Percentiles rank a stretch among this genome's conserved stretches.
Conservation (phyloP, 352 stramenopile genomes). For the Pythium volutum region DNA sequence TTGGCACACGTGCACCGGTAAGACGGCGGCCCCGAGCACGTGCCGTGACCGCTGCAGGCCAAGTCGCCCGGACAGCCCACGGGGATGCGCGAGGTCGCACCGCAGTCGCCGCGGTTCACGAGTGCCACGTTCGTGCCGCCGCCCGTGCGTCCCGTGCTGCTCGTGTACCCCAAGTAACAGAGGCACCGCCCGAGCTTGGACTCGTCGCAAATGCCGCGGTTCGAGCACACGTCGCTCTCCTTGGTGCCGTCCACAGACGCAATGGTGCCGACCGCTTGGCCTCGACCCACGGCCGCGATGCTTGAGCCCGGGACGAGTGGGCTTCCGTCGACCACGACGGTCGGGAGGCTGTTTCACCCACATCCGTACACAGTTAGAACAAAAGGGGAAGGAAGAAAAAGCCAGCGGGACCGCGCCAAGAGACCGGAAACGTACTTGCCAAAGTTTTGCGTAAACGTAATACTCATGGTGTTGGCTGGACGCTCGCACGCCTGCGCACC, state of each 20-base stretch:
- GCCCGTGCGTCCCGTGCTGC: slow-evolving; percentile 57
- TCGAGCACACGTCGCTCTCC: slow-evolving; percentile 65
- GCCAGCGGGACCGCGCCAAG: no score
- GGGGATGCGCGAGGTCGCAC: slow-evolving; percentile 48
- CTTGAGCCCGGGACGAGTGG: slow-evolving; percentile 32
- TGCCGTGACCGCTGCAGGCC: slow-evolving; percentile 74
- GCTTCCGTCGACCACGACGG: slow-evolving; percentile 39
- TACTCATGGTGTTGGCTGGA: slow-evolving; percentile 53
- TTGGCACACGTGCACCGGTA: slow-evolving; percentile 69
- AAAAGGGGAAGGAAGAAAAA: no score
- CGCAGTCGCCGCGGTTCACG: slow-evolving; percentile 68
- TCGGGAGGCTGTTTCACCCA: slow-evolving; percentile 50
- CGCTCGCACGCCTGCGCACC: slow-evolving; percentile 61
- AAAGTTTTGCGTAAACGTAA: slow-evolving; percentile 84
- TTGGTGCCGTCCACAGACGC: slow-evolving; percentile 58
- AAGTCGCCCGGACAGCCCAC: slow-evolving; percentile 66
- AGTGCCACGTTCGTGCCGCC: slow-evolving; percentile 33
- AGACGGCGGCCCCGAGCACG: slow-evolving; percentile 46
- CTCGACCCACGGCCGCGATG: slow-evolving; percentile 26
- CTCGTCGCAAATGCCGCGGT: slow-evolving; percentile 60
- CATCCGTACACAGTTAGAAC: no score
- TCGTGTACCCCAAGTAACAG: slow-evolving; percentile 63
- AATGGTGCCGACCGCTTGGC: slow-evolving; percentile 28
- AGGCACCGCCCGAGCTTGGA: slow-evolving; percentile 51
- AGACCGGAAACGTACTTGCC: slow-evolving; percentile 50